Conservation (phyloP, 1,284 basidiomycete species). For the Gomphus bonarii region DNA sequence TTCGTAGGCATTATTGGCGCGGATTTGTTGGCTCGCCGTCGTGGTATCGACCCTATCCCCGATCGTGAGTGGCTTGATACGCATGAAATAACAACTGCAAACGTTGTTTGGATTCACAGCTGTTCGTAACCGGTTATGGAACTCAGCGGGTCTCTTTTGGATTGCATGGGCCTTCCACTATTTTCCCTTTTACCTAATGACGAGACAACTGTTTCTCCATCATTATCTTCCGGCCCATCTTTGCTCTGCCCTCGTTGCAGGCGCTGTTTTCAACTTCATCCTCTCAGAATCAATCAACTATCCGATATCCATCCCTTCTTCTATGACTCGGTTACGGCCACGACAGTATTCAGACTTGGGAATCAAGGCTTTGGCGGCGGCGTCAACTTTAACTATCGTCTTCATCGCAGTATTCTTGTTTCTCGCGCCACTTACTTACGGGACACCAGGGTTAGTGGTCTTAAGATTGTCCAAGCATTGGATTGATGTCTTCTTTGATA, state of each 20-base stretch:
- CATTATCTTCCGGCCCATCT: slow-evolving; percentile 96
- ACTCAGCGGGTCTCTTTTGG: slow-evolving; percentile 92
- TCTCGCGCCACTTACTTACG: slow-evolving; percentile 85
- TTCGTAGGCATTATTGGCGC: slow-evolving; percentile 86
- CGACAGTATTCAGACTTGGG: slow-evolving; percentile 64
- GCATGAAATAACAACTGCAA: not conserved
- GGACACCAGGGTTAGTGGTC: slow-evolving; percentile 71
- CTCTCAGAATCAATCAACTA: slow-evolving; percentile 89
- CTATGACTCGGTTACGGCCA: slow-evolving; percentile 48
- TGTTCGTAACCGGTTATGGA: slow-evolving; percentile 86
- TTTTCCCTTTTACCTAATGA: slow-evolving; percentile 97
- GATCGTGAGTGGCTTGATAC: slow-evolving; percentile 48
- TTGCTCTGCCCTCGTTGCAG: slow-evolving; percentile 85
- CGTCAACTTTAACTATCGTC: slow-evolving; percentile 45
- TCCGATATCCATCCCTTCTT: slow-evolving; percentile 63
- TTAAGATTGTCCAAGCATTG: slow-evolving; percentile 14
- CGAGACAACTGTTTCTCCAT: slow-evolving; percentile 92
- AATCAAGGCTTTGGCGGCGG: slow-evolving; percentile 53
- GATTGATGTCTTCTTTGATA: slow-evolving; percentile 21
- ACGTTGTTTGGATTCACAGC: slow-evolving; percentile 31
- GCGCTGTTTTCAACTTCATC: slow-evolving; percentile 86
- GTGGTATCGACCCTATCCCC: slow-evolving; percentile 80
- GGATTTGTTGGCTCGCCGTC: slow-evolving; percentile 79
- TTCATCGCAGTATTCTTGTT: slow-evolving; percentile 66
- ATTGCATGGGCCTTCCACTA: slow-evolving; percentile 95